These are phyloP conservation scores for Warburgia ugandensis DNA, from an alignment of 164 flowering plant genomes.

Conservation along the genomic window DNA sequence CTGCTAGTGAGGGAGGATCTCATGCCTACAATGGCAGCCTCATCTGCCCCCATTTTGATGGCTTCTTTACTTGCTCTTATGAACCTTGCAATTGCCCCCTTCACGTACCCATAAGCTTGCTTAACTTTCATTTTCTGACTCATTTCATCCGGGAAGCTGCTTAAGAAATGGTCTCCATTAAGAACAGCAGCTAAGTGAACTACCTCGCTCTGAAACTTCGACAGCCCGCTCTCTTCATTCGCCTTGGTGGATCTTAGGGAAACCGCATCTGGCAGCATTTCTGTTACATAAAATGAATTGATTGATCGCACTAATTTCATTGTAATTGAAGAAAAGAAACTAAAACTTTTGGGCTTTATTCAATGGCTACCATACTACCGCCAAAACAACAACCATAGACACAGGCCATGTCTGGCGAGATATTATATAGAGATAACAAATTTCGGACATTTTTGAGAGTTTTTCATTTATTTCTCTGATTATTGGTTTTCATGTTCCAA, in stretches of 20 bases:
- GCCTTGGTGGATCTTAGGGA: constrained; percentile 20
- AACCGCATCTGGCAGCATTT: constrained; percentile 18
- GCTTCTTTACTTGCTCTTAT: constrained; percentile 80
- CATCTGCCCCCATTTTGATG: constrained; percentile 65
- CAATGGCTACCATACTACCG: no score
- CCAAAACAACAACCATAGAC: no score
- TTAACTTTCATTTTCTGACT: constrained; percentile 72
- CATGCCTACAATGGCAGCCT: constrained; percentile 89
- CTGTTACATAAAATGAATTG: constrained; percentile 7
- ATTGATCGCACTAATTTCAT: no score
- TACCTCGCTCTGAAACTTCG: constrained; percentile 66
- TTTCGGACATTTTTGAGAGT: no score
- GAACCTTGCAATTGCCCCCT: constrained; percentile 70
- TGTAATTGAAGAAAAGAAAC: no score
- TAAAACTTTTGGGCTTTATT: no score
- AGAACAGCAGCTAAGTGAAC: constrained; percentile 81
- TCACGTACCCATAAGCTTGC: constrained; percentile 60
- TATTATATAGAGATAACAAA: no score
- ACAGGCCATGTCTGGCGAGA: no score
- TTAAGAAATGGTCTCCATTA: constrained; percentile 75
- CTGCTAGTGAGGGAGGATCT: constrained; percentile 87
- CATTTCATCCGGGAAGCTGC: constrained; percentile 64
- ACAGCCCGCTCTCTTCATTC: constrained; percentile 16
- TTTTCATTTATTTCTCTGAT: no score
- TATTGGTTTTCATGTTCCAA: no score